These are phyloP conservation scores for Aspergillus baeticus DNA, from an alignment of 495 filamentous ascomycete species.

Conservation along the genomic window DNA sequence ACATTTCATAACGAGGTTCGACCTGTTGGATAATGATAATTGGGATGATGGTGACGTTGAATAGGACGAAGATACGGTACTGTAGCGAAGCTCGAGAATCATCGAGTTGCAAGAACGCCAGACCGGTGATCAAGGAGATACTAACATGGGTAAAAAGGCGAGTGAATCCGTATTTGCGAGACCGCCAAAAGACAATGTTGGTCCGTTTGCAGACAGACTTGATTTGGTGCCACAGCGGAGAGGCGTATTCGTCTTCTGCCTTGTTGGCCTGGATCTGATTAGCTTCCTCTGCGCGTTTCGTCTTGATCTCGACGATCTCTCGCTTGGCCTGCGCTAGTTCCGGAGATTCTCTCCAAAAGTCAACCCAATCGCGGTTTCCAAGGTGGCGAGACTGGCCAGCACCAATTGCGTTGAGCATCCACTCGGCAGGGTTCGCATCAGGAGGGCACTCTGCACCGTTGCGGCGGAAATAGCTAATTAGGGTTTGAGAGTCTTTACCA, in stretches of 20 bases:
- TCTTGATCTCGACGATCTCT: conserved; percentile 66
- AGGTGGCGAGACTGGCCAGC: conserved; percentile 36
- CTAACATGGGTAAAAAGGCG: conserved; percentile 50
- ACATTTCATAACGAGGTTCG: conserved; percentile 72
- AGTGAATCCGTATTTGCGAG: conserved; percentile 64
- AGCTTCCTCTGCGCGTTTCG: conserved; percentile 49
- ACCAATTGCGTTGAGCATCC: conserved; percentile 87
- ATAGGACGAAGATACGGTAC: conserved; percentile 79
- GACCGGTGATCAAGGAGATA: conserved; percentile 43
- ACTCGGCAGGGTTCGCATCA: conserved; percentile 84
- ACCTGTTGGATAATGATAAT: conserved; percentile 76
- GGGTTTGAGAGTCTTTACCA: conserved; percentile 49
- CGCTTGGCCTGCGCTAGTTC: conserved; percentile 59
- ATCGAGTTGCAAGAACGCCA: conserved; percentile 60
- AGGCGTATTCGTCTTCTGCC: conserved; percentile 55
- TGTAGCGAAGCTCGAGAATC: conserved; percentile 67
- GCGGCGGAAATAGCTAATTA: conserved; percentile 72
- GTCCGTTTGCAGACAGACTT: conserved; percentile 56
- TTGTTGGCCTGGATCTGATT: conserved; percentile 44
- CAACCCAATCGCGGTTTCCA: conserved; percentile 61
- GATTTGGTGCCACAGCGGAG: conserved; percentile 55
- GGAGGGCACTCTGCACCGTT: conserved; percentile 73
- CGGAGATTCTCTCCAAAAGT: conserved; percentile 62
- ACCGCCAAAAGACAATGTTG: conserved; percentile 60
- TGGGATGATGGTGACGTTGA: conserved; percentile 75